These are phyloP conservation scores for Trypanosoma rangeli DNA, from an alignment of 208 protist species.

Conservation along the genomic window DNA sequence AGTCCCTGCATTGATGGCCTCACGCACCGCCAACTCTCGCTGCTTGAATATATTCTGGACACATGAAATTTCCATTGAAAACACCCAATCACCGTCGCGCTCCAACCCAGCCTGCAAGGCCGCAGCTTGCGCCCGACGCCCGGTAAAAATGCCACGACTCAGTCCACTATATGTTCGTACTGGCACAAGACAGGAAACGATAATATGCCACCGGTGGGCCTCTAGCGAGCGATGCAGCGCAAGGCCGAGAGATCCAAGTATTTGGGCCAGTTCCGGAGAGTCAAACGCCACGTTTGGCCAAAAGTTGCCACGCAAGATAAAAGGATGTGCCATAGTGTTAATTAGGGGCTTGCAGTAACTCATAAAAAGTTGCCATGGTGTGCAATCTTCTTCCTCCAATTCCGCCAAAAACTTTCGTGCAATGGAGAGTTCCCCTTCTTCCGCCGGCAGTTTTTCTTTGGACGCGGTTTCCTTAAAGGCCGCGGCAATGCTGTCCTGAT, in stretches of 20 bases:
- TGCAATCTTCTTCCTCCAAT: constrained; percentile 84
- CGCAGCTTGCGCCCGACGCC: constrained; percentile 47
- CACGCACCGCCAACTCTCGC: constrained; percentile 35
- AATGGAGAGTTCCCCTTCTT: constrained; percentile 28
- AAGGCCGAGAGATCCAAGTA: constrained; percentile 76
- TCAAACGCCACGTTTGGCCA: constrained; percentile 87
- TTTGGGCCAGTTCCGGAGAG: constrained; percentile 62
- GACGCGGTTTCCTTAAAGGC: constrained; percentile 1
- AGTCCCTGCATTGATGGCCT: constrained; percentile 17
- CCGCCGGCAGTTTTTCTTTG: constrained; percentile 21
- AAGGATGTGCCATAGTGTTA: constrained; percentile 69
- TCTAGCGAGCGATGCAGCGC: constrained; percentile 82
- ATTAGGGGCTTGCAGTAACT: constrained; percentile 82
- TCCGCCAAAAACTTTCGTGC: constrained; percentile 33
- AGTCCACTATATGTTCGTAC: constrained; percentile 78
- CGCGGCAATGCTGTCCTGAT: constrained; percentile 6
- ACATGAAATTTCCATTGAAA: constrained; percentile 41
- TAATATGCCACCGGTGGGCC: constrained; percentile 87
- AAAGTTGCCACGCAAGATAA: constrained; percentile 87
- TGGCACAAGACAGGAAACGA: constrained; percentile 76
- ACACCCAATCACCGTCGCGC: constrained; percentile 47
- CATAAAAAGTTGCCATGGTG: constrained; percentile 87
- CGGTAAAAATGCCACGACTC: constrained; percentile 84
- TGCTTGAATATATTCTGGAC: constrained; percentile 25
- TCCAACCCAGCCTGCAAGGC: constrained; percentile 72